A percentile compares a stretch with the other conserved stretches of the same genome.
phyloP scores from a whole-genome alignment of 768 basidiomycete species.

The Coprinellus micaceus region DNA sequence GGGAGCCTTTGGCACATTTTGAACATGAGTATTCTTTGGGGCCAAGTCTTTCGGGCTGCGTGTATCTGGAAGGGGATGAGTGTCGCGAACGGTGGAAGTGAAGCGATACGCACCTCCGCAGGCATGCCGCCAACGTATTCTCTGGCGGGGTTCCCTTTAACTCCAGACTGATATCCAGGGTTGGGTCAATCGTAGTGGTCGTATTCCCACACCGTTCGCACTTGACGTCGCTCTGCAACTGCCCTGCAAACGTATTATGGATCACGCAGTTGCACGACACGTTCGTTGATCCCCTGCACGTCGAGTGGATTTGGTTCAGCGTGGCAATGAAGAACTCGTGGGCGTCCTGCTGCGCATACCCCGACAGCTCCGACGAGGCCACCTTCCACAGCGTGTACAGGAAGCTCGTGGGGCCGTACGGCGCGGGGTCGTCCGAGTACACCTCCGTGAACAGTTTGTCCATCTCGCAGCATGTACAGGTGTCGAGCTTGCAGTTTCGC shows the following conservation, averaged over 20 bases:
- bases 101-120: constrained; percentile 52
- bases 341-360: constrained; percentile 93
- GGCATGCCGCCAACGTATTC: constrained; percentile 69
- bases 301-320: constrained; percentile 83
- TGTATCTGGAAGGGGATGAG: constrained; percentile 52
- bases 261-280: constrained; percentile 86
- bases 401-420: constrained; percentile 81
- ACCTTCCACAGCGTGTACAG: constrained; percentile 79
- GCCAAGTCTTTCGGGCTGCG: constrained; percentile 79
- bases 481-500: constrained; percentile 59
- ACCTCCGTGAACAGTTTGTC: constrained; percentile 81
- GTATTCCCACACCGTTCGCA: constrained; percentile 82
- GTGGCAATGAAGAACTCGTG: constrained; percentile 84
- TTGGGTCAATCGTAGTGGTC: constrained; percentile 80
- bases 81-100: neutral
- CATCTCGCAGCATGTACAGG: constrained; percentile 92
- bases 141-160: constrained; percentile 44
- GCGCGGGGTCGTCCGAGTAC: constrained; percentile 35
- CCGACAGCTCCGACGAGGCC: constrained; percentile 72
- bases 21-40: constrained; percentile 80
- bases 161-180: constrained; percentile 88
- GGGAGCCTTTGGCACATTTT: constrained; percentile 71
- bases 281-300: constrained; percentile 69
- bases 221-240: constrained; percentile 82
- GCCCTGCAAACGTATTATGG: constrained; percentile 85